These are phyloP conservation scores for Dittrichia graveolens DNA, from an alignment of 129 eudicot species.

Conservation along the genomic window DNA sequence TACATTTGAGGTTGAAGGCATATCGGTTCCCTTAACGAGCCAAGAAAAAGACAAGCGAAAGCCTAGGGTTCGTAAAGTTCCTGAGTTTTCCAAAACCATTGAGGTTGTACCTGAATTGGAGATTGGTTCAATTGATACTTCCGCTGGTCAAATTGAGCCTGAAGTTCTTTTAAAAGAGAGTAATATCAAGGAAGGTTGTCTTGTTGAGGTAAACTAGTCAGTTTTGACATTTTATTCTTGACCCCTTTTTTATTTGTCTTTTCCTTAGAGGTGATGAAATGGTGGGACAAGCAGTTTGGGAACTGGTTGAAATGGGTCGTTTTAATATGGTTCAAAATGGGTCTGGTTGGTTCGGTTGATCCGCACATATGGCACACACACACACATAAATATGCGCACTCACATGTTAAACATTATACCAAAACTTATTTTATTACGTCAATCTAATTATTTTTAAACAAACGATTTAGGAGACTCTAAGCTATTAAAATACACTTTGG, in stretches of 20 bases:
- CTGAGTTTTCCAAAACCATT: slow-evolving; percentile 37
- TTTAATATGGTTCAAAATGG: background rate
- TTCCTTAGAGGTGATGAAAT: slow-evolving; percentile 4
- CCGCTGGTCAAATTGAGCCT: slow-evolving; percentile 25
- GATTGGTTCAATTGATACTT: slow-evolving; percentile 28
- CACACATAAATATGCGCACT: too few relatives aligned
- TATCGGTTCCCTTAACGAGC: slow-evolving; percentile 34
- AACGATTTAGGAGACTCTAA: slow-evolving; percentile 5
- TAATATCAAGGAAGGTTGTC: slow-evolving; percentile 59
- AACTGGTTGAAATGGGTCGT: slow-evolving; percentile 3
- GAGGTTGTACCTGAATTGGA: slow-evolving; percentile 48
- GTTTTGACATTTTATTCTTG: slow-evolving; percentile 4
- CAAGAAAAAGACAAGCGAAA: slow-evolving; percentile 42
- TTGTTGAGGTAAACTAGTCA: slow-evolving; percentile 65
- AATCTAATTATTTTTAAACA: background rate
- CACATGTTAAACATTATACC: too few relatives aligned
- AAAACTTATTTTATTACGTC: too few relatives aligned
- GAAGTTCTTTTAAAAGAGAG: slow-evolving; percentile 28
- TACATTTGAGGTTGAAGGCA: slow-evolving; percentile 31
- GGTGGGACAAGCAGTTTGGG: background rate
- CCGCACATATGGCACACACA: too few relatives aligned
- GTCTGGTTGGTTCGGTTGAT: background rate
- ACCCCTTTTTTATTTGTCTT: background rate
- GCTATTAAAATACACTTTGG: slow-evolving; percentile 6
- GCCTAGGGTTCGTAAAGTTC: slow-evolving; percentile 36